Base-by-base conservation (phyloP, 306 rosid species). In the Trifolium subterraneum region DNA sequence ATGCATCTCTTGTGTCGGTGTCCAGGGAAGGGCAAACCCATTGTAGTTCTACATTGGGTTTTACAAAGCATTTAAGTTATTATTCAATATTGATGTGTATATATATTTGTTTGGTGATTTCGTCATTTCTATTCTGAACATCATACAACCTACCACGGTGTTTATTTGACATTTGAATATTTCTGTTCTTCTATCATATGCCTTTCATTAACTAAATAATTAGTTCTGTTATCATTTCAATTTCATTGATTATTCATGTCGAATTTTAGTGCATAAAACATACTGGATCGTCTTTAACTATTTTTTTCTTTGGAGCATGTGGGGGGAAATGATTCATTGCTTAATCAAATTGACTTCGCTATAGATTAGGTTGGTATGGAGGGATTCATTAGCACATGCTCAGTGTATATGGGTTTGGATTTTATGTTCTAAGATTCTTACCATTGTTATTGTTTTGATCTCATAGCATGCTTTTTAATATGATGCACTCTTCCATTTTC, bases 111-210 rank as follows among this genome's bases (percentile, higher is more conserved):
- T 42, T 44, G 70, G 10, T 56, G 42, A 58, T 72, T 44, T 59
- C 4, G n/a, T n/a, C n/a, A n/a, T n/a, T n/a, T n/a, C n/a, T n/a
- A n/a, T n/a, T n/a, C n/a, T n/a, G n/a, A n/a, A n/a, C n/a, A n/a
- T n/a, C n/a, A n/a, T n/a, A 35, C 38, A 25, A 19, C 19, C 45
- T 3, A 55, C 15, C 47, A 2, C 11, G 8, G 14, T 56, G 5
- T 36, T 44, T 31, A 31, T 78, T 33, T 18, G 27, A 36, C n/a
- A 31, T 72, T 65, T 42, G 59, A 76, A 27, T 54, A 55, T 65
- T 14, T 56, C 51, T 76, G 39, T 31, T 72, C 16, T 23, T 63
- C 48, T 45, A 56, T 44, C 27, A 25, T 45, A n/a, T 10, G 15
- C 22, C 20, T n/a, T 70, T 7, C 10, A 59, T 27, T 6, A 59